Conservation (phyloP, 2,329 filamentous ascomycete species). For the Incumbomyces lentus region DNA sequence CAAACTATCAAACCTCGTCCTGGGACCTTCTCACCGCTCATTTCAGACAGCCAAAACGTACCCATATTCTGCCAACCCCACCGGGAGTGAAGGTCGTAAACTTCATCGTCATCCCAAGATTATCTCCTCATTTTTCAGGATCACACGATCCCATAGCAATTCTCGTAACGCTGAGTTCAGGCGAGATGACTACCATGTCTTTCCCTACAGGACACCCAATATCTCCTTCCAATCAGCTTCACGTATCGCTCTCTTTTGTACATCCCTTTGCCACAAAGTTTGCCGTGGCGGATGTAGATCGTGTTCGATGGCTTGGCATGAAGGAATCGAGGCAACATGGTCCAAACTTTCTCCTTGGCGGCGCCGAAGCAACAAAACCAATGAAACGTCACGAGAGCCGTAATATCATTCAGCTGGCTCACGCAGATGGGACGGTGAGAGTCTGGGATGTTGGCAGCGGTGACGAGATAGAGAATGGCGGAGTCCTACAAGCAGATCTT, state of each 20-base stretch:
- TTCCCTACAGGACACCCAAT: conserved; percentile 90
- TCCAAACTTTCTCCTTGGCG: conserved; percentile 67
- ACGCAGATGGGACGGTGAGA: conserved; percentile 83
- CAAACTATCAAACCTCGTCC: conserved; percentile 79
- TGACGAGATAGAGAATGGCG: conserved; percentile 83
- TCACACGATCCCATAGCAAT: conserved; percentile 85
- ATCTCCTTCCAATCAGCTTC: conserved; percentile 83
- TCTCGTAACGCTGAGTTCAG: conserved; percentile 68
- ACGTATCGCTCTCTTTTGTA: conserved; percentile 75
- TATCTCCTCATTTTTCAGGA: conserved; percentile 75
- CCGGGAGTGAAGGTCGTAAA: conserved; percentile 65
- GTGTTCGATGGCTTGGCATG: conserved; percentile 80
- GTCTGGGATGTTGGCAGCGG: conserved; percentile 88
- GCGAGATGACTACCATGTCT: conserved; percentile 78
- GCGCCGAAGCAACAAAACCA: conserved; percentile 58
- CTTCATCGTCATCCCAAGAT: conserved; percentile 72
- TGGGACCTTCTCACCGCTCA: conserved; percentile 76
- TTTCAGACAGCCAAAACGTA: conserved; percentile 63
- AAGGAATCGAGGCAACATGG: conserved; percentile 72
- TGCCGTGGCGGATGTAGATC: conserved; percentile 61
- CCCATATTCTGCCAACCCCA: conserved; percentile 63
- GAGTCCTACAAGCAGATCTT: conserved; percentile 74
- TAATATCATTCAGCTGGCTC: conserved; percentile 75
- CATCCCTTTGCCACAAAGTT: conserved; percentile 77
- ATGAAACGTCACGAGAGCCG: conserved; percentile 70